phyloP scores from a whole-genome alignment of 2,329 filamentous ascomycete genomes.

The Venturia aucupariae region DNA sequence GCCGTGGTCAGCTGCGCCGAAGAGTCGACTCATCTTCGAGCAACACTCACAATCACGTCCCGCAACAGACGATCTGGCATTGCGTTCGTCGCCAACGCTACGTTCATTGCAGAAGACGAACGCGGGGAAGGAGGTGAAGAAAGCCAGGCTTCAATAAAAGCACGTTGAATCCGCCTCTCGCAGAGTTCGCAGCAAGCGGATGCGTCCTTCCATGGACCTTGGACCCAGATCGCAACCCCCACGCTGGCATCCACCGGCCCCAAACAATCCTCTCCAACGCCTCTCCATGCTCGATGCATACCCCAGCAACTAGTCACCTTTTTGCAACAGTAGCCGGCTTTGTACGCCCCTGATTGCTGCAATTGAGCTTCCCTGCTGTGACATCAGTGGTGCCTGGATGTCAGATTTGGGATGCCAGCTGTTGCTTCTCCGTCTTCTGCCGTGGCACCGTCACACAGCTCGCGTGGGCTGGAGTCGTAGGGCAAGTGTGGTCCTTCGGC shows the following conservation, averaged over 20 bases:
- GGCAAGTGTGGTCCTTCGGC: background rate
- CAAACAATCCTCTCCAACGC: slow-evolving; percentile 2
- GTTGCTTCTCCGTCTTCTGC: slow-evolving; percentile 12
- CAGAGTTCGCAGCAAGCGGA: background rate
- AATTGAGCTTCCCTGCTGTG: slow-evolving; percentile 12
- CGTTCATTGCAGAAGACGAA: background rate
- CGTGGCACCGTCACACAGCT: slow-evolving; percentile 13
- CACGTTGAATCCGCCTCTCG: background rate
- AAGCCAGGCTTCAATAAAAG: background rate
- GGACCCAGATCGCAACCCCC: slow-evolving; percentile 9
- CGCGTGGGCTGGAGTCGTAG: slow-evolving; percentile 13
- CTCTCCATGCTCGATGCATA: slow-evolving; percentile 9
- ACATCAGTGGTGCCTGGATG: slow-evolving; percentile 15
- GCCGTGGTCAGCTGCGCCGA: background rate
- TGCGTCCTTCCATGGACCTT: background rate
- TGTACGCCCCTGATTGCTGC: slow-evolving; percentile 11
- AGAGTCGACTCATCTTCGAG: background rate
- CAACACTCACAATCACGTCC: no score
- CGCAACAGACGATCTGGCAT: background rate
- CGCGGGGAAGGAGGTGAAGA: background rate
- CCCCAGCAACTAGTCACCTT: slow-evolving; percentile 4
- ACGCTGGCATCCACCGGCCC: slow-evolving; percentile 7
- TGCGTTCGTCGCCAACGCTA: background rate
- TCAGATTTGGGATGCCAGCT: slow-evolving; percentile 14
- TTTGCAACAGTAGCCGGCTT: background rate